Evolutionary conservation across 2,329 filamentous ascomycete genomes (phyloP), one percentile per base, ranked within the genome.

Genomic region (Curvularia spicifera): DNA sequence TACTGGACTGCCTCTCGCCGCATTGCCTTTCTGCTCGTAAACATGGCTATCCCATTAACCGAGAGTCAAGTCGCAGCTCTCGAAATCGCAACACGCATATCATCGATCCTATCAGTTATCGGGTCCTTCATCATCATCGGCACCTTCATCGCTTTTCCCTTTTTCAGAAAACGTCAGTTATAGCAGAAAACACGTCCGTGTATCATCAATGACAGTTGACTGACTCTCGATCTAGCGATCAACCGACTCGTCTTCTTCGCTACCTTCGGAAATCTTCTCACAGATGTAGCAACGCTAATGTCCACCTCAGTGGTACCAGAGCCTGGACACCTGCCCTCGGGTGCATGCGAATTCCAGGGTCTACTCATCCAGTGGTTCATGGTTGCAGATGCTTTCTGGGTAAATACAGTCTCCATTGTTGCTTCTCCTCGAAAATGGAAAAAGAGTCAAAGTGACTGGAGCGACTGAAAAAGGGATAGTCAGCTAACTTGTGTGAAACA

Each of bases 161-260:
- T 83, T 5, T 95, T 95, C 72, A 89, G 90, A 69, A 94, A 93
- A 71, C 90, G 58, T 59, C 39, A 33, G 54, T 48, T 29, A 18
- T 18, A n/a, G 15, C 35, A 37, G 5, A 37, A 37, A 9, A 9
- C n/a, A 18, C 1, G 7, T 18, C 15, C 1, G 13, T 37, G n/a
- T 18, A 37, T 37, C 6, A 9, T 15, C 15, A 2, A 18, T 15
- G 7, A 18, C 35, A 37, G 7, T 26, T 10, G 4, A 43, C 35
- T 62, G 26, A 62, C 49, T 18, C 2, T 24, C 28, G 22, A 5
- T 18, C 10, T 24, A 61, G 54, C 91, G n/a, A 93, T 95, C 78
- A 95, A 95, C 71, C 84, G 91, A 18, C 82, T 96, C 0, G 88
- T 94, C 9, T 94, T 96, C 75, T 95, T 90, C 73, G 91, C 91